Evolutionary conservation across 1,139 yeast species (phyloP).

Genomic region (Geotrichum carabidarum): DNA sequence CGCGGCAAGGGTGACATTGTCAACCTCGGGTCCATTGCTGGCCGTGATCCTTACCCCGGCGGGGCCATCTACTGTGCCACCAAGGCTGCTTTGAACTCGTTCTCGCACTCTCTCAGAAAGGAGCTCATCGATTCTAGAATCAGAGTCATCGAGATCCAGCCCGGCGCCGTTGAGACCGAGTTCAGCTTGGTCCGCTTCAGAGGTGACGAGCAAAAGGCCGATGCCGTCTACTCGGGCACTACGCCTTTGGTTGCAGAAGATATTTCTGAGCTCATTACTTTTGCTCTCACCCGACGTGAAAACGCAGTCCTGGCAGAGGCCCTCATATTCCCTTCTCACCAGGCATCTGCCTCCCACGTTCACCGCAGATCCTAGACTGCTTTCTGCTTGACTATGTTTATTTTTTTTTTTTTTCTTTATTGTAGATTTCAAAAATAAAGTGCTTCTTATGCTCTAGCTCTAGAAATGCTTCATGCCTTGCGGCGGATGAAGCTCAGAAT

Average conservation of each 20-base stretch:
- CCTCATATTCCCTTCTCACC: slow-evolving; percentile 70
- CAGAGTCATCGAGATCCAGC: slow-evolving; percentile 78
- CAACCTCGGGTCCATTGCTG: slow-evolving; percentile 82
- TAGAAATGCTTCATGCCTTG: not conserved
- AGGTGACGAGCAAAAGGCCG: slow-evolving; percentile 66
- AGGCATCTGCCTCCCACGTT: slow-evolving; percentile 66
- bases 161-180: slow-evolving; percentile 87
- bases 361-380: slow-evolving; percentile 33
- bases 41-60: slow-evolving; percentile 78
- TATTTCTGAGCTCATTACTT: slow-evolving; percentile 75
- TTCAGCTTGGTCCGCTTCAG: slow-evolving; percentile 70
- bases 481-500: slow-evolving; percentile 41
- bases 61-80: slow-evolving; percentile 89
- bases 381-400: no score
- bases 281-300: slow-evolving; percentile 58
- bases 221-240: slow-evolving; percentile 64
- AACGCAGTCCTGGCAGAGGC: slow-evolving; percentile 78
- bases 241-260: slow-evolving; percentile 73
- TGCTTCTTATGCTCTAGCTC: no score
- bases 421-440: not conserved
- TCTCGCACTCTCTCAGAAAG: slow-evolving; percentile 69
- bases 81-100: slow-evolving; percentile 74
- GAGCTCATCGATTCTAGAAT: slow-evolving; percentile 69
- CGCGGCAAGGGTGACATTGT: slow-evolving; percentile 70
- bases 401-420: no score